phyloP scores from a whole-genome alignment of 345 rosid genomes.

The Draba incana region DNA sequence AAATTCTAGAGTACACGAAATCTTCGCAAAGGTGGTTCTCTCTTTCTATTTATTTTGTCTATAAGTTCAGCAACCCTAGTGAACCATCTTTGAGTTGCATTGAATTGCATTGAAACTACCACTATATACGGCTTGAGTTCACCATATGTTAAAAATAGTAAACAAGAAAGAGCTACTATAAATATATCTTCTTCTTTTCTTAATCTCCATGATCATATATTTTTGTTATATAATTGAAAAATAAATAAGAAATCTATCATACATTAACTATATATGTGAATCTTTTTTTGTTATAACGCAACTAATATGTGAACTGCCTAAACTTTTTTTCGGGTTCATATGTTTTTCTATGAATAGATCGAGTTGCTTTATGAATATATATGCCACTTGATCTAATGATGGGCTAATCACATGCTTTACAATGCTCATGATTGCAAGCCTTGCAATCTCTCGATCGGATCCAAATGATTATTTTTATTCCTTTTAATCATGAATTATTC shows the following conservation, averaged over 20 bases:
- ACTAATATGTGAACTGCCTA: slow-evolving; percentile 1
- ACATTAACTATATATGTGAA: neutral
- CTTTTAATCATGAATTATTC: slow-evolving; percentile 29
- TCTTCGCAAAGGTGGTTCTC: too few relatives aligned
- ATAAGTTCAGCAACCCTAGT: too few relatives aligned
- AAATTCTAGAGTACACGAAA: too few relatives aligned
- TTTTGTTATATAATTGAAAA: neutral
- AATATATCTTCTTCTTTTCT: neutral
- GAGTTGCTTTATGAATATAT: slow-evolving; percentile 9
- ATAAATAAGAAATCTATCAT: neutral
- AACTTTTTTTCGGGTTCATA: neutral
- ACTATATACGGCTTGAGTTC: neutral
- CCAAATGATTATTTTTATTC: slow-evolving; percentile 32
- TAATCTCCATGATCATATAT: neutral
- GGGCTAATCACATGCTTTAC: slow-evolving; percentile 46
- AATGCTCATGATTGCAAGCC: slow-evolving; percentile 39
- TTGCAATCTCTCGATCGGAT: slow-evolving; percentile 29
- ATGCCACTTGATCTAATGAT: slow-evolving; percentile 42
- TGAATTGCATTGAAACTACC: too few relatives aligned
- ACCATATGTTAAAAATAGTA: neutral
- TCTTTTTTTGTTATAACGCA: neutral
- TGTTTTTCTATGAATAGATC: slow-evolving; percentile 2
- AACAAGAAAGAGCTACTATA: neutral
- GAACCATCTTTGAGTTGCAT: too few relatives aligned
- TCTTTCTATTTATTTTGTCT: too few relatives aligned